phyloP scores from a whole-genome alignment of 345 rosid genomes.

The Populus davidiana region DNA sequence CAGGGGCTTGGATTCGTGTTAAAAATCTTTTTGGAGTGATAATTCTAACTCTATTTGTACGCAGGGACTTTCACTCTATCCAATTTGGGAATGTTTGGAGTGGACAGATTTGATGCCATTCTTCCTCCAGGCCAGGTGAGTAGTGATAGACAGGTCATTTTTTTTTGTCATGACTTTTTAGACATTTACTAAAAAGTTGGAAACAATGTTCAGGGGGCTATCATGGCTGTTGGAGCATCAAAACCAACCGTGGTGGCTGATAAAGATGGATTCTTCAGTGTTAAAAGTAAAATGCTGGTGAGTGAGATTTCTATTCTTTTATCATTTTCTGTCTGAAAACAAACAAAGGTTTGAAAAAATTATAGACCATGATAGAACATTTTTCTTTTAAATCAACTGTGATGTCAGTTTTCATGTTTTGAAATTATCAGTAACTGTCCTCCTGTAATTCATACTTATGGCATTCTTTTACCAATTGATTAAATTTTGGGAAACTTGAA shows the following conservation, averaged over 20 bases:
- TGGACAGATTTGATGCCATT: conserved; percentile 96
- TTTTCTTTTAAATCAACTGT: not conserved
- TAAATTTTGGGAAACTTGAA: not conserved
- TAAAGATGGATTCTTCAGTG: conserved; percentile 82
- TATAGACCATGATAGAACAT: not conserved
- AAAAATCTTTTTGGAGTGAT: not conserved
- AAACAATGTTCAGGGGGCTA: conserved; percentile 72
- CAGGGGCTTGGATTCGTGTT: not conserved
- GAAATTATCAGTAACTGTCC: not conserved
- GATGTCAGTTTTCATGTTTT: not conserved
- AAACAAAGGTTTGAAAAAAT: not conserved
- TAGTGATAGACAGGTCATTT: not conserved
- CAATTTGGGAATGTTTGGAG: conserved; percentile 94
- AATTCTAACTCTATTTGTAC: conserved; percentile 6
- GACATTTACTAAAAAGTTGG: conserved; percentile 11
- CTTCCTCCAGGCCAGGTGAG: conserved; percentile 93
- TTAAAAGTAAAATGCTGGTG: conserved; percentile 86
- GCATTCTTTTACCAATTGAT: not conserved
- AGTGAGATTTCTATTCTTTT: conserved; percentile 23
- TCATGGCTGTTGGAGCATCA: conserved; percentile 98
- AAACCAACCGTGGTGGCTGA: conserved; percentile 89
- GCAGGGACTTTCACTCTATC: conserved; percentile 94
- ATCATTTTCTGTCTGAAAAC: not conserved
- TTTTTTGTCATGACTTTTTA: conserved; percentile 1
- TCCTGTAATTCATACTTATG: not conserved